Evolutionary conservation across 1,284 basidiomycete genomes (phyloP).

Genomic region (Austroboletus niveus): DNA sequence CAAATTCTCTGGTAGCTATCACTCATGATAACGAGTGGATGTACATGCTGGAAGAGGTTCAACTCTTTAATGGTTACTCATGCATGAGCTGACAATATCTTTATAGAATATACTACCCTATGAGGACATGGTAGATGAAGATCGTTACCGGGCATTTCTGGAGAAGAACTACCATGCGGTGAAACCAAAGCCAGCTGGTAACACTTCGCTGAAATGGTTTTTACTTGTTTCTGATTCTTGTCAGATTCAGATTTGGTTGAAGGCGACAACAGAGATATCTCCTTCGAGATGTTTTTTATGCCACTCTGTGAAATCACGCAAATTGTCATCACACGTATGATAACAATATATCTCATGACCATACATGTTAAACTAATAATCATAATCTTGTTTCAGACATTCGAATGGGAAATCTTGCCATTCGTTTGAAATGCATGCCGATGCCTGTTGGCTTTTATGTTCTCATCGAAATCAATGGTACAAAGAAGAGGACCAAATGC

Average conservation of each 20-base stretch:
- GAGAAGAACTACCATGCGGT: background rate
- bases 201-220: background rate
- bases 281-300: too few species aligned
- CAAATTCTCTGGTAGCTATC: background rate
- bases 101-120: background rate
- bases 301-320: background rate
- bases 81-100: background rate
- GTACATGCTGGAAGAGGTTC: background rate
- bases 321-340: background rate
- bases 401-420: background rate
- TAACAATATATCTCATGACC: background rate
- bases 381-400: background rate
- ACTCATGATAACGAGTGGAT: constrained; percentile 3
- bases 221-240: too few species aligned
- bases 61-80: background rate
- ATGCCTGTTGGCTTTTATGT: background rate
- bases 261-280: too few species aligned
- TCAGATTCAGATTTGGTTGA: too few species aligned
- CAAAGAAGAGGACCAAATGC: background rate
- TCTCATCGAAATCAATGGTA: background rate
- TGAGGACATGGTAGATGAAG: background rate
- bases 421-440: background rate
- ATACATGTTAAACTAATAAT: background rate
- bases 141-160: background rate
- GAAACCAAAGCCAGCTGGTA: background rate